Base-by-base conservation (phyloP, 164 flowering plant species). In the Annona squamosa region DNA sequence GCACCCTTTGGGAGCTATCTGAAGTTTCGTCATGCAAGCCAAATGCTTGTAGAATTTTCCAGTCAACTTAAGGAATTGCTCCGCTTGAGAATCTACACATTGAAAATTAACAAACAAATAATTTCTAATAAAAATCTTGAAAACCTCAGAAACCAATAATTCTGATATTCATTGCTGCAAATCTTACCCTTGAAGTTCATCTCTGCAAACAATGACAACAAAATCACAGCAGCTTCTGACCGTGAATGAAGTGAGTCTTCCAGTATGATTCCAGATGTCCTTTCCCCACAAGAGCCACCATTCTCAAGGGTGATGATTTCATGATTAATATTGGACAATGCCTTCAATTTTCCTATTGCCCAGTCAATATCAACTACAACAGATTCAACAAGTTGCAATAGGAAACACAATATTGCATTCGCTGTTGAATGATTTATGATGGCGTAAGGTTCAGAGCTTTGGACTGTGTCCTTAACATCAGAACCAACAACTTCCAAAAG, bases 131-230 rank as follows among this genome's bases (percentile, higher is more conserved):
- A 42, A 64, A 64, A 65, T 26, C 37, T 26, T 26, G n/a, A 46
- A 69, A 52, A 26, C 41, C 48, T 63, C 13, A 26, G 7, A 3
- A 56, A 44, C 4, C 5, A 4, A 66, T n/a, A 3, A 18, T 64
- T 12, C n/a, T 12, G 5, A 26, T 45, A 4, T 44, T 45, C 13
- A 43, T 45, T 5, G 46, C 46, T 4, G 5, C 48, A 42, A 71
- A 67, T n/a, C 84, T 66, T 81, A 91, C 97, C 93, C 72, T 87
- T 90, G 9, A 93, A 85, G 77, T 64, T 85, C 92, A 89, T 93
- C 61, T 75, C 71, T 10, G 84, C 88, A 80, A 93, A 93, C 70
- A 67, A 82, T 41, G 98, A 86, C 66, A 91, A 63, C 18, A 90
- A 79, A 75, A 79, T 83, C 66, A 88, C 91, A 52, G 90, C 79